phyloP scores from a whole-genome alignment of 2,329 filamentous ascomycete genomes.

The Colletotrichum paranaense region DNA sequence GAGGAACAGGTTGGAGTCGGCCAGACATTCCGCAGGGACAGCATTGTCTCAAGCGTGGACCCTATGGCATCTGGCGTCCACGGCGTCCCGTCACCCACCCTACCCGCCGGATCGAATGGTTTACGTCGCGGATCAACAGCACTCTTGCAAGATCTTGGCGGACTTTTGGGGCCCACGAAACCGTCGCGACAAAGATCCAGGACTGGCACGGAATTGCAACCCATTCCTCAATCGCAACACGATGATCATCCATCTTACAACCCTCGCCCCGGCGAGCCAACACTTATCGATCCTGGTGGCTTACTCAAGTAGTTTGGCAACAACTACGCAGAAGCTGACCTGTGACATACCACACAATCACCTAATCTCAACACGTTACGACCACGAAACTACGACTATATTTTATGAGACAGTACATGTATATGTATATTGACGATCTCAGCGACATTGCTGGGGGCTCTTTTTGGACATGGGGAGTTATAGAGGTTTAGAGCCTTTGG shows the following conservation, averaged over 20 bases:
- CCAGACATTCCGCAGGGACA: conserved; percentile 50
- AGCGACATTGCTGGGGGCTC: background rate
- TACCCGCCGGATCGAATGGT: conserved; percentile 57
- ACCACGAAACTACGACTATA: background rate
- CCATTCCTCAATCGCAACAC: conserved; percentile 55
- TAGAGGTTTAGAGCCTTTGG: conserved; percentile 24
- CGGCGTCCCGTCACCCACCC: conserved; percentile 52
- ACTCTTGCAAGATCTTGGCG: conserved; percentile 69
- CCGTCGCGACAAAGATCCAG: conserved; percentile 45
- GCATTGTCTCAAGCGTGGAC: conserved; percentile 54
- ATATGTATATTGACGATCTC: conserved; percentile 28
- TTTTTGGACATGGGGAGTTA: conserved; percentile 17
- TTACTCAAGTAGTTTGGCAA: conserved; percentile 45
- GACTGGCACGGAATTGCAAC: conserved; percentile 56
- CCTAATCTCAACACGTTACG: background rate
- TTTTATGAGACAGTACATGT: conserved; percentile 1
- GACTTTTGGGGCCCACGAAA: conserved; percentile 58
- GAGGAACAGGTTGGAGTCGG: conserved; percentile 52
- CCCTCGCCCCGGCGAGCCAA: conserved; percentile 43
- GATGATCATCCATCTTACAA: conserved; percentile 45
- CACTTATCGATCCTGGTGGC: conserved; percentile 53
- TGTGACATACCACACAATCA: background rate
- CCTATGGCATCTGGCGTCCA: conserved; percentile 47
- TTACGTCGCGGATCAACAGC: conserved; percentile 66
- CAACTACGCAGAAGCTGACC: background rate